phyloP scores from a whole-genome alignment of 2,329 filamentous ascomycete species.

The Talaromyces pinophilus region DNA sequence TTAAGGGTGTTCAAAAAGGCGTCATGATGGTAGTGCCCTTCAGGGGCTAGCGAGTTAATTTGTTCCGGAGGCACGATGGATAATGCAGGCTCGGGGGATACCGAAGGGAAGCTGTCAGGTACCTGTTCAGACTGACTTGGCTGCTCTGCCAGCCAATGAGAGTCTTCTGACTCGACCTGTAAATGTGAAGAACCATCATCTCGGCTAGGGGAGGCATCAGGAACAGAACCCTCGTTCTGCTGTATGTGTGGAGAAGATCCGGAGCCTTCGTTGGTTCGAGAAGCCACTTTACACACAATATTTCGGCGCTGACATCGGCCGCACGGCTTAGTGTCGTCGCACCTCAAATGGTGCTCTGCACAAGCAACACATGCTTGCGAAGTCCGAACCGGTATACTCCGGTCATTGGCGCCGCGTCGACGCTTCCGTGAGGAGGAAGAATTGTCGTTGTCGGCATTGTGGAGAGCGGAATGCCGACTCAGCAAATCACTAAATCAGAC shows the following conservation, averaged over 20 bases:
- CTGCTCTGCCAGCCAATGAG: neutral
- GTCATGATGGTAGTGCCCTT: neutral
- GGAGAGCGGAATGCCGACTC: constrained; percentile 18
- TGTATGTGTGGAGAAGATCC: neutral
- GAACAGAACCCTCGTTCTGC: neutral
- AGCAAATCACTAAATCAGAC: constrained; percentile 29
- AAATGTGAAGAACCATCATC: neutral
- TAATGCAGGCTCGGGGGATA: neutral
- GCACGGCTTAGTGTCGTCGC: constrained; percentile 37
- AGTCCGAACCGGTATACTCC: constrained; percentile 25
- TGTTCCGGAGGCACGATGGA: neutral
- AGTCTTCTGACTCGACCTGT: neutral
- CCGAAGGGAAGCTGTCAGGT: neutral
- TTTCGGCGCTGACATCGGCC: constrained; percentile 31
- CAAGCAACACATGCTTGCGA: constrained; percentile 33
- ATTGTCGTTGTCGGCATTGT: constrained; percentile 21
- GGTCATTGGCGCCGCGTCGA: constrained; percentile 16
- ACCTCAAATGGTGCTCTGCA: constrained; percentile 35
- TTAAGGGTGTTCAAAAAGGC: constrained; percentile 5
- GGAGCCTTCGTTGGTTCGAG: neutral
- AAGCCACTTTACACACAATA: constrained; percentile 22
- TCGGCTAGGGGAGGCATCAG: neutral
- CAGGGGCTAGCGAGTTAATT: neutral
- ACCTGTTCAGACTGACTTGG: neutral
- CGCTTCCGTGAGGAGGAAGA: constrained; percentile 29